Conservation (phyloP, 2,329 filamentous ascomycete genomes). For the Monosporascus sp. region DNA sequence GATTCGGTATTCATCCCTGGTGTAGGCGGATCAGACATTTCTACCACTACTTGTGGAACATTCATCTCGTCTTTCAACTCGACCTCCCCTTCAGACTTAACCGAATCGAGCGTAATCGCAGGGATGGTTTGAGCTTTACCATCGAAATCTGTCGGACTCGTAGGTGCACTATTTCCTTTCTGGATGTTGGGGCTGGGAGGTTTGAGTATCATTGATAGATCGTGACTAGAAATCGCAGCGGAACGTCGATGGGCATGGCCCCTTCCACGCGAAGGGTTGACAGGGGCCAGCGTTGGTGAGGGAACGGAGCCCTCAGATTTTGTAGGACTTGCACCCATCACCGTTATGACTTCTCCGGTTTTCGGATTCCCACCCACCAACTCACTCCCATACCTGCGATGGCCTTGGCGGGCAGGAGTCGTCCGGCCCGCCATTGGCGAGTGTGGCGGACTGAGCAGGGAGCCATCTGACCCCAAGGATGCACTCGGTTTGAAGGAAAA, state of each 20-base stretch:
- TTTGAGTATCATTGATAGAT: conserved; percentile 66
- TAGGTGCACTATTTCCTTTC: conserved; percentile 58
- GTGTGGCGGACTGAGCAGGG: conserved; percentile 48
- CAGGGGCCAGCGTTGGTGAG: conserved; percentile 49
- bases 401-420: conserved; percentile 60
- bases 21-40: conserved; percentile 20
- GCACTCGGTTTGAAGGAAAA: conserved; percentile 54
- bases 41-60: conserved; percentile 8
- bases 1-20: conserved; percentile 20
- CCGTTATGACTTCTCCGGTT: conserved; percentile 51
- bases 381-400: conserved; percentile 78
- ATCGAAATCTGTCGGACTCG: conserved; percentile 51
- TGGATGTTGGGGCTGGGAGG: conserved; percentile 48
- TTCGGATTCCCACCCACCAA: conserved; percentile 72
- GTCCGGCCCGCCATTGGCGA: conserved; percentile 34
- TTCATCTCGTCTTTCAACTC: conserved; percentile 23
- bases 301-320: conserved; percentile 56
- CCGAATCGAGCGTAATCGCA: conserved; percentile 6
- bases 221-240: conserved; percentile 75
- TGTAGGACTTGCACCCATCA: conserved; percentile 65
- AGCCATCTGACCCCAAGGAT: conserved; percentile 14
- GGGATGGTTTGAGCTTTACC: conserved; percentile 23
- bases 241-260: conserved; percentile 80
- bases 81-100: conserved; percentile 11
- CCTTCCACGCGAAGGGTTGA: conserved; percentile 49